These are phyloP conservation scores for Syzygium malaccense DNA, from an alignment of 441 rosid species.

Conservation along the genomic window DNA sequence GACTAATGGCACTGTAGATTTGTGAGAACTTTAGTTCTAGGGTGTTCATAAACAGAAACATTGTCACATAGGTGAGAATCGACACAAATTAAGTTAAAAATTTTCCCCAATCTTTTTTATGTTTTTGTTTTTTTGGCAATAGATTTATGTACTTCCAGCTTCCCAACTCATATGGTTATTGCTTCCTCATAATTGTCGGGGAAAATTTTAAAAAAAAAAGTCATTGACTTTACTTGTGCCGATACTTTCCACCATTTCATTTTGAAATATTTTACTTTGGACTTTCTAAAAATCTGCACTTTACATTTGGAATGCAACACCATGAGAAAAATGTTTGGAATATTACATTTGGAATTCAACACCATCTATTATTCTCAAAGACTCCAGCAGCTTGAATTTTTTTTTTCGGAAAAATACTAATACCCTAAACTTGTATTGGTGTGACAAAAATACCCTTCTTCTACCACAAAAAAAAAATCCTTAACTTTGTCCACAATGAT, in stretches of 20 bases:
- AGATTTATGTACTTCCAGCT: not conserved
- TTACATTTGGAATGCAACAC: not conserved
- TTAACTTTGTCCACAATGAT: no score
- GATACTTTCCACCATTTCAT: not conserved
- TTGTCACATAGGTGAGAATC: not conserved
- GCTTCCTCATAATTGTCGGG: not conserved
- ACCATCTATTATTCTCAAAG: not conserved
- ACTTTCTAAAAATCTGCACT: not conserved
- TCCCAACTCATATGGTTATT: not conserved
- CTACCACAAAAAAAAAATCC: not conserved
- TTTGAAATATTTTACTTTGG: not conserved
- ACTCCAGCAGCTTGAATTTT: not conserved
- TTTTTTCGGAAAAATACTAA: not conserved
- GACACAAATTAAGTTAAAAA: not conserved
- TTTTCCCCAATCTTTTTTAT: not conserved
- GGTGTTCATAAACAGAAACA: not conserved
- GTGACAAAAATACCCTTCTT: no score
- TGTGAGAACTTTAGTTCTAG: not conserved
- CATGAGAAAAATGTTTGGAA: not conserved
- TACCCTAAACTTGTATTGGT: not conserved
- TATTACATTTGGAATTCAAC: not conserved
- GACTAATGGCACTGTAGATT: not conserved
- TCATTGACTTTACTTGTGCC: not conserved
- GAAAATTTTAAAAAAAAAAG: not conserved
- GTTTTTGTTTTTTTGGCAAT: not conserved